phyloP scores from a whole-genome alignment of 768 basidiomycete species.

The Pulveroboletus sp. region DNA sequence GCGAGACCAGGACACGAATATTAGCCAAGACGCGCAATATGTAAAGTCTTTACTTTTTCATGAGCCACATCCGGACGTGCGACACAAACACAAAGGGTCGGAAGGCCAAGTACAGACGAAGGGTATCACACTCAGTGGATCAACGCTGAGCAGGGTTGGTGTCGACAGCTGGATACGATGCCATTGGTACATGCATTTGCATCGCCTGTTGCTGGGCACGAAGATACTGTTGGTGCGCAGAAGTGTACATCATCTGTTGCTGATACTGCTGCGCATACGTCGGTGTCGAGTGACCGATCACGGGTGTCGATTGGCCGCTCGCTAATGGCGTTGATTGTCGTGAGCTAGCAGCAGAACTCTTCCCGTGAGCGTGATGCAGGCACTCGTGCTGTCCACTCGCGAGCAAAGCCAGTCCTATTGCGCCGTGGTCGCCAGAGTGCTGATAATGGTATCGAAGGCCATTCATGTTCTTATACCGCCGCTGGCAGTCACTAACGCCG shows the following conservation, averaged over 20 bases:
- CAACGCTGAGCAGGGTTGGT: constrained; percentile 12
- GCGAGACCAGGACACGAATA: too few species aligned
- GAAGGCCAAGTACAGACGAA: not conserved
- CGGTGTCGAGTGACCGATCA: constrained; percentile 26
- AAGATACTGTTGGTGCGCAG: constrained; percentile 35
- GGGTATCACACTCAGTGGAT: constrained; percentile 17
- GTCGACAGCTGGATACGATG: constrained; percentile 18
- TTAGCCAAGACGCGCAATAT: constrained; percentile 32
- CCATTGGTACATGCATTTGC: constrained; percentile 27
- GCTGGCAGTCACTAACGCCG: constrained; percentile 77
- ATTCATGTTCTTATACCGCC: constrained; percentile 99
- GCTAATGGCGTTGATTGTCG: constrained; percentile 30
- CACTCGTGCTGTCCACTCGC: constrained; percentile 69
- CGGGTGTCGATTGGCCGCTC: constrained; percentile 31
- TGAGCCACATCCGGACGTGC: not conserved
- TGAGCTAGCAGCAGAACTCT: constrained; percentile 28
- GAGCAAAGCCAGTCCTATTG: constrained; percentile 78
- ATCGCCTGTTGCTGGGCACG: constrained; percentile 32
- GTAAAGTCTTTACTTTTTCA: constrained; percentile 36
- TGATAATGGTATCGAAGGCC: constrained; percentile 95
- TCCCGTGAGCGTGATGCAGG: constrained; percentile 34
- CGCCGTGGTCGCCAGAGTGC: constrained; percentile 93
- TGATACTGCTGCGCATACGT: constrained; percentile 33
- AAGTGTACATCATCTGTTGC: constrained; percentile 35
- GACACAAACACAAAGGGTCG: not conserved